Evolutionary conservation across 1,284 basidiomycete species (phyloP).

Genomic region (Coniferiporia weirii): DNA sequence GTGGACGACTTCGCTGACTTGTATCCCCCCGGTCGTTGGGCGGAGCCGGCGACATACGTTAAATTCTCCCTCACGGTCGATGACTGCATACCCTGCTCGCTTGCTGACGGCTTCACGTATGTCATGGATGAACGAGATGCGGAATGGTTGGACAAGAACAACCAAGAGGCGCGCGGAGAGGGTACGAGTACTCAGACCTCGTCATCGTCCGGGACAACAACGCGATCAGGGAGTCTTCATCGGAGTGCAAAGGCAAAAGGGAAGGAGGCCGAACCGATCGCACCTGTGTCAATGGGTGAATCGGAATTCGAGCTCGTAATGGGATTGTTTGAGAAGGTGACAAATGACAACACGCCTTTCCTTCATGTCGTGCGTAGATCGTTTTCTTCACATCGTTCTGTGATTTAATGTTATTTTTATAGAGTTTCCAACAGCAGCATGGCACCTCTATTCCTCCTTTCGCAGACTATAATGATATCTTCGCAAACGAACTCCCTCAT

Average conservation of each 20-base stretch:
- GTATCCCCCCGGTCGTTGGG: slow-evolving; percentile 68
- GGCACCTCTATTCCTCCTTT: slow-evolving; percentile 74
- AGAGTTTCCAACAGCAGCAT: slow-evolving; percentile 48
- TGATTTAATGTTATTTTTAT: slow-evolving; percentile 5
- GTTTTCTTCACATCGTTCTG: not conserved
- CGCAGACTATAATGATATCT: slow-evolving; percentile 72
- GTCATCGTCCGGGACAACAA: slow-evolving; percentile 35
- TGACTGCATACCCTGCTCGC: slow-evolving; percentile 55
- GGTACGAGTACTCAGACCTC: slow-evolving; percentile 75
- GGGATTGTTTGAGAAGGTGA: slow-evolving; percentile 90
- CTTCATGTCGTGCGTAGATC: slow-evolving; percentile 74
- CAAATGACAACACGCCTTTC: slow-evolving; percentile 88
- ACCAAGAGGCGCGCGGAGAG: slow-evolving; percentile 83
- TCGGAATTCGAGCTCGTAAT: slow-evolving; percentile 95
- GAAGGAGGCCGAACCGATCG: slow-evolving; percentile 63
- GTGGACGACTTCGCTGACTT: slow-evolving; percentile 71
- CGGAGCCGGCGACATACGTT: slow-evolving; percentile 77
- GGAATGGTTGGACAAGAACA: slow-evolving; percentile 91
- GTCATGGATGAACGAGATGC: slow-evolving; percentile 96
- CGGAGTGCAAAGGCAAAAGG: slow-evolving; percentile 74
- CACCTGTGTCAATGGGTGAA: slow-evolving; percentile 68
- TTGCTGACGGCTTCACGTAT: slow-evolving; percentile 74
- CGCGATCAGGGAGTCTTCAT: slow-evolving; percentile 45
- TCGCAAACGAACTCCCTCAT: slow-evolving; percentile 50
- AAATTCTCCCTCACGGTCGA: slow-evolving; percentile 88